Evolutionary conservation across 257 asterid species (phyloP).

Genomic region (Knoxia roxburghii): DNA sequence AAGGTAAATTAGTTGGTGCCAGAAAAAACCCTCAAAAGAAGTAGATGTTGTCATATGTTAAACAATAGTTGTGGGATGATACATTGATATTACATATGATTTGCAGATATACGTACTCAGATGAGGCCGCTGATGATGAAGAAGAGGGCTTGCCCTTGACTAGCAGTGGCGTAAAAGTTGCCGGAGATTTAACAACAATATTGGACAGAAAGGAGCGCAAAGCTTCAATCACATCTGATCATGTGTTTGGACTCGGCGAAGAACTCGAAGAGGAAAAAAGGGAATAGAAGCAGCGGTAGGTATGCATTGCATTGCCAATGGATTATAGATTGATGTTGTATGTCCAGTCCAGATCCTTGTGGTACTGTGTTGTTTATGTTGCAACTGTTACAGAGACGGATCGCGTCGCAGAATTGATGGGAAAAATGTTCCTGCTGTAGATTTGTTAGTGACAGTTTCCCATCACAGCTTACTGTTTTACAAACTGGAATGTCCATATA

Average conservation of each 20-base stretch:
- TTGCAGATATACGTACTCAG: constrained; percentile 67
- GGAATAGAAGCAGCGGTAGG: no score
- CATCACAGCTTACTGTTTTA: background rate
- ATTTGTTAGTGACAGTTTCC: constrained; percentile 4
- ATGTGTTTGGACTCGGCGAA: constrained; percentile 45
- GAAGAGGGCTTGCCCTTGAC: constrained; percentile 84
- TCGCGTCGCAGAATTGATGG: background rate
- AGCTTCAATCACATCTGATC: constrained; percentile 52
- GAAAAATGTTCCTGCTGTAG: constrained; percentile 3
- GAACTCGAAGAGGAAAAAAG: constrained; percentile 42
- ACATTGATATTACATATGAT: background rate
- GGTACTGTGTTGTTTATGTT: background rate
- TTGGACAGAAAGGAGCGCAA: constrained; percentile 49
- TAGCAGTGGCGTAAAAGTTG: constrained; percentile 46
- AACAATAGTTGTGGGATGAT: background rate
- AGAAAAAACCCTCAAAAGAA: no score
- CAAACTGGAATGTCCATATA: background rate
- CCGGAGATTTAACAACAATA: constrained; percentile 60
- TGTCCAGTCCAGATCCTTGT: background rate
- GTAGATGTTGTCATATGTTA: background rate
- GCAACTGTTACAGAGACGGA: constrained; percentile 12
- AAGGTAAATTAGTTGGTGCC: background rate
- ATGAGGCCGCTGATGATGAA: constrained; percentile 81
- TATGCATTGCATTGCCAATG: background rate
- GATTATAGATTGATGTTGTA: background rate